A percentile compares a stretch with the other conserved stretches of the same genome.
These are phyloP conservation scores for Petunia secreta DNA, from an alignment of 257 asterid species.

Conservation along the genomic window DNA sequence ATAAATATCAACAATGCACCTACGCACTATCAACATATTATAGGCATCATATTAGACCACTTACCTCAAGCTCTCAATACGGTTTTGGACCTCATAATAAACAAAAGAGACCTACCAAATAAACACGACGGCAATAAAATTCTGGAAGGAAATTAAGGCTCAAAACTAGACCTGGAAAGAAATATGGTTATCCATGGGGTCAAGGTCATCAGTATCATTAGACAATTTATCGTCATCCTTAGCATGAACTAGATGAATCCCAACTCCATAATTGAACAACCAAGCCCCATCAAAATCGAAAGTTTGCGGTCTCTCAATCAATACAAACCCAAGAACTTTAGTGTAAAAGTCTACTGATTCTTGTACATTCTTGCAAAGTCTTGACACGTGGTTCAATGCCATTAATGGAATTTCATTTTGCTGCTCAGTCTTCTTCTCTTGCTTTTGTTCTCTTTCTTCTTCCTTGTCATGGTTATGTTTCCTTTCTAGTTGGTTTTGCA, in stretches of 20 bases:
- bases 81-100: background rate
- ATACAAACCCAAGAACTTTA: slow-evolving; percentile 60
- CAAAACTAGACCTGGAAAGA: slow-evolving; percentile 75
- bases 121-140: background rate
- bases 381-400: slow-evolving; percentile 76
- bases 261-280: slow-evolving; percentile 84
- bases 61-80: no score
- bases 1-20: no score
- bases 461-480: background rate
- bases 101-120: background rate
- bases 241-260: slow-evolving; percentile 66
- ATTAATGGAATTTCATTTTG: slow-evolving; percentile 43
- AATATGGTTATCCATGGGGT: slow-evolving; percentile 76
- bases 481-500: slow-evolving; percentile 37
- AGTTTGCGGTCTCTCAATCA: slow-evolving; percentile 61
- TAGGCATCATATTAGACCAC: no score
- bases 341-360: slow-evolving; percentile 64
- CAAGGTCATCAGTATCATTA: slow-evolving; percentile 43
- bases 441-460: slow-evolving; percentile 1
- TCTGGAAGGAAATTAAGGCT: background rate
- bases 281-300: slow-evolving; percentile 78
- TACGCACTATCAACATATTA: no score
- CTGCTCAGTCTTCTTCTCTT: background rate
- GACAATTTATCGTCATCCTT: slow-evolving; percentile 52
- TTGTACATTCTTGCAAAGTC: slow-evolving; percentile 61